Evolutionary conservation across 345 rosid species (phyloP).

Genomic region (Gossypium longicalyx): DNA sequence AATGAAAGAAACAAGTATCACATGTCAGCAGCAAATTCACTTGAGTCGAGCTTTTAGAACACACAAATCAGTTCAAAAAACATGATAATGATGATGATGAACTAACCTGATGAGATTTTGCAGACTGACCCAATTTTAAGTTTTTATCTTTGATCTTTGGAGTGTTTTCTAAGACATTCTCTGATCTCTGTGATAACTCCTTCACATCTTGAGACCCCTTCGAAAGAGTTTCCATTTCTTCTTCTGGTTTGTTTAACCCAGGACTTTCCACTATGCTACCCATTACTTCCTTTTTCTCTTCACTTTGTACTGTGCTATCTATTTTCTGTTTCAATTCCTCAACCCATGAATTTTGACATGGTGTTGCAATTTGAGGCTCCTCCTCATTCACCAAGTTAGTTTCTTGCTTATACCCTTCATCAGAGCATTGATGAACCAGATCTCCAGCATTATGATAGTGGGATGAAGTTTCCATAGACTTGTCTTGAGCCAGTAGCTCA

Average conservation of each 20-base stretch:
- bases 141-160: constrained; percentile 27
- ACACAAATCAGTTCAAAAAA: neutral
- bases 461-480: constrained; percentile 35
- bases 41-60: neutral
- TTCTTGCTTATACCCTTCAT: constrained; percentile 36
- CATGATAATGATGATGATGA: neutral
- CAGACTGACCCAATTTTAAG: constrained; percentile 30
- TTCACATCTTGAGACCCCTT: constrained; percentile 18
- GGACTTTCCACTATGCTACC: constrained; percentile 16
- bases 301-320: constrained; percentile 17
- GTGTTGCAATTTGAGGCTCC: constrained; percentile 30
- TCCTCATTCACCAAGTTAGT: constrained; percentile 23
- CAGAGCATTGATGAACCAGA: constrained; percentile 29
- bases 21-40: constrained; percentile 2
- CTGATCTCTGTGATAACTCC: constrained; percentile 28
- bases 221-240: constrained; percentile 17
- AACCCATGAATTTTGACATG: constrained; percentile 36
- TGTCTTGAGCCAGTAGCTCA: constrained; percentile 62
- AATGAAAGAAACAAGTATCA: constrained; percentile 5
- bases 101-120: constrained; percentile 54
- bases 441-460: constrained; percentile 31
- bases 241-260: constrained; percentile 25
- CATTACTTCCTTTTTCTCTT: constrained; percentile 32
- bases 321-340: constrained; percentile 36
- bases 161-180: constrained; percentile 27